Evolutionary conservation across 805 yeast genomes (phyloP).

Genomic region (Dipodascopsis uninucleata): DNA sequence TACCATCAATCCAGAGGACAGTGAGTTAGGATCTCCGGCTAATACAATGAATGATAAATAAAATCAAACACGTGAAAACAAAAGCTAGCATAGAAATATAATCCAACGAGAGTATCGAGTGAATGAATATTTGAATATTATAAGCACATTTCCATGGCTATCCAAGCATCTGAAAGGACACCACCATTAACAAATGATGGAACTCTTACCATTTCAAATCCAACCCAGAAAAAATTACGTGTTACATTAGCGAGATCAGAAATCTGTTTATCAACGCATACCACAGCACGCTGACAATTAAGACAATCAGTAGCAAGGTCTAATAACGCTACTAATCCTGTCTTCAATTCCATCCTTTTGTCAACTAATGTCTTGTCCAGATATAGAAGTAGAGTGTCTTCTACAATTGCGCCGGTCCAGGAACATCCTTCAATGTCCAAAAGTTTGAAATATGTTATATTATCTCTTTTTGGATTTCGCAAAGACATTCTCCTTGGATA

Average conservation of each 20-base stretch:
- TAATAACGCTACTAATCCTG: constrained; percentile 25
- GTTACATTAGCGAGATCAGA: constrained; percentile 14
- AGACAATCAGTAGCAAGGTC: constrained; percentile 30
- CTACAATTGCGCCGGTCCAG: constrained; percentile 28
- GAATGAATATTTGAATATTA: constrained; percentile 11
- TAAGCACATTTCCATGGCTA: constrained; percentile 27
- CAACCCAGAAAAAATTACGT: constrained; percentile 28
- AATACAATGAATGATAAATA: too few relatives aligned
- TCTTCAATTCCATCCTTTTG: constrained; percentile 15
- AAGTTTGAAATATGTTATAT: constrained; percentile 16
- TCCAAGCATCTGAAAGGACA: constrained; percentile 26
- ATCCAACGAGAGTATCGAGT: background rate
- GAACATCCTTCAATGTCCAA: constrained; percentile 20
- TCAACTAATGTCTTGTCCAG: constrained; percentile 22
- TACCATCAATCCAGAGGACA: too few relatives aligned
- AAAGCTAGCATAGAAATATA: too few relatives aligned
- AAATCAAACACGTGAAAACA: too few relatives aligned
- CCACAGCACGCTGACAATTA: constrained; percentile 25
- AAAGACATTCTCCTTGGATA: too few relatives aligned
- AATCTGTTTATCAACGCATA: constrained; percentile 27
- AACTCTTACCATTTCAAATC: constrained; percentile 25
- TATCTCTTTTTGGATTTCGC: too few relatives aligned
- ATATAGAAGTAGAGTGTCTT: constrained; percentile 22
- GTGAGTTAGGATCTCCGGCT: too few relatives aligned
- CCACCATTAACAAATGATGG: constrained; percentile 17